Percentiles rank a stretch among this genome's conserved stretches.
These are phyloP conservation scores for Amauroascus verrucosus DNA, from an alignment of 2,329 filamentous ascomycete species.

Conservation along the genomic window DNA sequence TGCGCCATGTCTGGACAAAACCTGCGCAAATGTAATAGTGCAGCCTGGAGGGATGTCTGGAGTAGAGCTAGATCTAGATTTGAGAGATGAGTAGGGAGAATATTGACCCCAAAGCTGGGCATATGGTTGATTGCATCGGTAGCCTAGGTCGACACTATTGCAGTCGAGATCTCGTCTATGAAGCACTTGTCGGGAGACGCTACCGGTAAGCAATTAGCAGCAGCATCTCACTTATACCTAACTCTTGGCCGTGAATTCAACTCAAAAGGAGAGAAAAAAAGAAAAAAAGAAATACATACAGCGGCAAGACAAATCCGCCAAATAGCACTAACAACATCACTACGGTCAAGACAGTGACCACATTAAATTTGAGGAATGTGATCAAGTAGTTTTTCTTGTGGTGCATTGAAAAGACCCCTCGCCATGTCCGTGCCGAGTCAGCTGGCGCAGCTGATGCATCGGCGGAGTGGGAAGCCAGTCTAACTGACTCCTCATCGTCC, in stretches of 20 bases:
- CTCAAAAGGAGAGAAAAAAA: not conserved
- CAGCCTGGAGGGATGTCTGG: conserved; percentile 55
- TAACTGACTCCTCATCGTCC: conserved; percentile 1
- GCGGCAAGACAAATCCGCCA: conserved; percentile 1
- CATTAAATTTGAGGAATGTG: conserved; percentile 1
- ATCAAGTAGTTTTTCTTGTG: not conserved
- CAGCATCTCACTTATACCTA: not conserved
- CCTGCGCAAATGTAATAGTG: conserved; percentile 64
- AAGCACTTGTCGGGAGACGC: not conserved
- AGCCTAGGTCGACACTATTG: conserved; percentile 6
- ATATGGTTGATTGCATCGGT: conserved; percentile 26
- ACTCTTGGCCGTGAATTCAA: not conserved
- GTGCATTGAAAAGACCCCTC: not conserved
- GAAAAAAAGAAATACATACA: conserved; percentile 1
- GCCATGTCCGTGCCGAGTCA: not conserved
- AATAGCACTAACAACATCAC: conserved; percentile 4
- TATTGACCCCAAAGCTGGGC: conserved; percentile 77
- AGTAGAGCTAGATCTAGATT: conserved; percentile 50
- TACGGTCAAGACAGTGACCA: conserved; percentile 1
- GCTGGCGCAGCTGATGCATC: not conserved
- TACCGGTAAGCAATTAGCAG: not conserved
- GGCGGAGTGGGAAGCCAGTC: not conserved
- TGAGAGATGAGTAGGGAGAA: conserved; percentile 67
- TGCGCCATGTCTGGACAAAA: conserved; percentile 76
- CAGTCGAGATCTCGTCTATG: conserved; percentile 1